Evolutionary conservation across 140 eudicot species (phyloP), one percentile per base, ranked within the genome.

Genomic region (Flaveria floridana): DNA sequence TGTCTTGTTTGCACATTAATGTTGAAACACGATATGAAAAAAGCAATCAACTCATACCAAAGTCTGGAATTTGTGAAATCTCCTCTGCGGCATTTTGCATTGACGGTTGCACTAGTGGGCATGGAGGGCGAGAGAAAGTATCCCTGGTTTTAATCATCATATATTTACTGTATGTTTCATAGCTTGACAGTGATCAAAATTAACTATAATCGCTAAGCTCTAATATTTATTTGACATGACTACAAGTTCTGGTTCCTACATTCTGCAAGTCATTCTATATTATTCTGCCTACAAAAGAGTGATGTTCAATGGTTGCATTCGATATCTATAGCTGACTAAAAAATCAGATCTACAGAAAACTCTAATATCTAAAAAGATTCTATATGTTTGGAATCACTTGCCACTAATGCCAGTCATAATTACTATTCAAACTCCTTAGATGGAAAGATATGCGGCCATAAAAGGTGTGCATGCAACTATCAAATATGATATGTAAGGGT

Each of bases 61-160:
- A 93, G 18, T 90, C 94, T 42, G 99, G 99, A 80, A 85, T 77
- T 30, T 79, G 76, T 71, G 73, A 65, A 42, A n/a, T 73, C 81
- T 87, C 90, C 48, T 77, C 88, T 34, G 82, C 65, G 25, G 86
- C 56, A 70, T 83, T 77, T 34, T 80, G 80, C 80, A 88, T 82
- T 42, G 84, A 84, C 7, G 97, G 99, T 82, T 94, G 99, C 63
- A 94, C 79, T 68, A 94, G 77, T 47, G 99, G 87, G 82, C 91
- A 88, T 47, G 97, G 95, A 80, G 97, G 96, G 69, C 75, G 91
- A 70, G 95, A 86, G 87, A 85, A 94, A 12, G 96, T 88, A 87
- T 94, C 99, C 86, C 99, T 94, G 90, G 81, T 83, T 65, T 80
- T 48, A 15, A 72, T 57, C 72, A 74, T 26, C 48, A 56, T 19